Evolutionary conservation across 495 filamentous ascomycete genomes (phyloP).

Genomic region (Patellaria atrata): DNA sequence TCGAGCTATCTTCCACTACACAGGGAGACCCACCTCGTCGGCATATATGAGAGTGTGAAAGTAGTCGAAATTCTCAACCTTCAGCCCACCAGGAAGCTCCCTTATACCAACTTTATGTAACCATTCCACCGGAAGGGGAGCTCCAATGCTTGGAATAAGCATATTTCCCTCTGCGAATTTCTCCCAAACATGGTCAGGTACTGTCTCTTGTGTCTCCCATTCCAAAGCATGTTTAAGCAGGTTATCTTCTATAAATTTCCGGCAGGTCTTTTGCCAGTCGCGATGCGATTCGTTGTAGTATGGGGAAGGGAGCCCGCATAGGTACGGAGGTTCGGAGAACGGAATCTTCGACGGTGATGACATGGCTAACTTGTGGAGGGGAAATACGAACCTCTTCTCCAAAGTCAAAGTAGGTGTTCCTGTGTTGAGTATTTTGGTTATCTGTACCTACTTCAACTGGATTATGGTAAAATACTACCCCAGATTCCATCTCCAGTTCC

Average conservation of each 20-base stretch:
- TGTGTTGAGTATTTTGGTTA: too few relatives aligned
- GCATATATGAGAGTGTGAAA: conserved; percentile 52
- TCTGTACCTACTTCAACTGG: too few relatives aligned
- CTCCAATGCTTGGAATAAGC: conserved; percentile 48
- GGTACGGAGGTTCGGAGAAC: conserved; percentile 61
- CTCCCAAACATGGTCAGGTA: conserved; percentile 46
- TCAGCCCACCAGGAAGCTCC: conserved; percentile 48
- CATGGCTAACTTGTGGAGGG: too few relatives aligned
- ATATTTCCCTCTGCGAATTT: conserved; percentile 36
- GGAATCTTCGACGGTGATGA: conserved; percentile 31
- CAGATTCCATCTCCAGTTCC: too few relatives aligned
- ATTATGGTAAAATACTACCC: too few relatives aligned
- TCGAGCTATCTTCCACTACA: neutral
- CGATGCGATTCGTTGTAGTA: conserved; percentile 50
- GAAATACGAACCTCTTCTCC: too few relatives aligned
- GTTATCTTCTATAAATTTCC: conserved; percentile 45
- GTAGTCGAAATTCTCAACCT: conserved; percentile 63
- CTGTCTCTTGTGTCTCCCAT: conserved; percentile 46
- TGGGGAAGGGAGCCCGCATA: conserved; percentile 52
- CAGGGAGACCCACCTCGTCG: conserved; percentile 38
- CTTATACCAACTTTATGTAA: conserved; percentile 48
- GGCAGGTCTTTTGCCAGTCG: conserved; percentile 54
- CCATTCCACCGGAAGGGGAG: conserved; percentile 53
- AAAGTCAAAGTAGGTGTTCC: too few relatives aligned
- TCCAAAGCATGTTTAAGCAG: conserved; percentile 47